Conservation (phyloP, 768 basidiomycete genomes). For the Rhizopogon roseolus region DNA sequence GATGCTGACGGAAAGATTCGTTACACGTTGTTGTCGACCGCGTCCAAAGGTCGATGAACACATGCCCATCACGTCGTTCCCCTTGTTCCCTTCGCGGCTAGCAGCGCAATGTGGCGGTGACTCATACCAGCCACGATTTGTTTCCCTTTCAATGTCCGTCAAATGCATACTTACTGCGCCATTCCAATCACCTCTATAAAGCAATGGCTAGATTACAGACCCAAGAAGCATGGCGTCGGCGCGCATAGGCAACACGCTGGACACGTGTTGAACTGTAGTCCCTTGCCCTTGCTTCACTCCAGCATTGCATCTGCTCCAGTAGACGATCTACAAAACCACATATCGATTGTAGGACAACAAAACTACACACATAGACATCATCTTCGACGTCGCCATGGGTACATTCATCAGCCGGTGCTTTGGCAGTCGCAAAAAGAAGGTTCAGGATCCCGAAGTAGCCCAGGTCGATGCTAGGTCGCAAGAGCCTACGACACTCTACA, state of each 20-base stretch:
- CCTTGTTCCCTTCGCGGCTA: background rate
- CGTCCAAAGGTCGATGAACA: too few species aligned
- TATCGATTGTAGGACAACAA: background rate
- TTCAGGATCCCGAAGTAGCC: background rate
- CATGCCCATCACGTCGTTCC: background rate
- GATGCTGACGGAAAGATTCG: too few species aligned
- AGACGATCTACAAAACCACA: background rate
- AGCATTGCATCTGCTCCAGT: background rate
- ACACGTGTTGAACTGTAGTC: background rate
- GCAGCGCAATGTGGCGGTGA: background rate
- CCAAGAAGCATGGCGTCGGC: background rate
- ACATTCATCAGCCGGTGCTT: background rate
- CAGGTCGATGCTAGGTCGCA: background rate
- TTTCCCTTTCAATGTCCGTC: background rate
- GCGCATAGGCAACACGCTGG: background rate
- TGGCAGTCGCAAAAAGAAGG: background rate
- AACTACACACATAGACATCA: background rate
- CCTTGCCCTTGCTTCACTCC: background rate
- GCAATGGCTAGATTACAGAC: background rate
- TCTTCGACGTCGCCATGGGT: background rate
- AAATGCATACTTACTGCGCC: background rate
- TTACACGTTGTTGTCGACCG: too few species aligned
- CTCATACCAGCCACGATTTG: background rate
- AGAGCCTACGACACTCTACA: slow-evolving; percentile 5
- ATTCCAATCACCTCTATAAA: background rate